Base-by-base conservation (phyloP, 2,329 filamentous ascomycete genomes). In the Boeremia exigua region DNA sequence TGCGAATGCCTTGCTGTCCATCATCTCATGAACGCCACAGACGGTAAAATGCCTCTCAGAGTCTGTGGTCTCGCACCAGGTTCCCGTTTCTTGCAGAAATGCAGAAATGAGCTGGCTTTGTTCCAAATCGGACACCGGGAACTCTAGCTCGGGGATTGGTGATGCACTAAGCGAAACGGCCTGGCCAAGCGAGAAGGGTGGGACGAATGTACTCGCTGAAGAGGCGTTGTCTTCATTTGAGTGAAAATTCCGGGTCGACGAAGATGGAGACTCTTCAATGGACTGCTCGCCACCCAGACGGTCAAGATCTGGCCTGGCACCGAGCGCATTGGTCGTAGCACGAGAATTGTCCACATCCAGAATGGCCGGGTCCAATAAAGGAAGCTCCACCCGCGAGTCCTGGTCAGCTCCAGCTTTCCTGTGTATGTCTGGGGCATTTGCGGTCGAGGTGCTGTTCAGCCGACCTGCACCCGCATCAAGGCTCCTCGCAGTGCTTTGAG, bases 1-100 rank as follows among this genome's bases (percentile, higher is more conserved):
- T 40, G 34, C 36, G 12, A 48, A 48, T 10, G 46, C 33, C 17
- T 38, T 38, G 46, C 36, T 39, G 4, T 48, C 36, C 36, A 48
- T 48, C 46, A 48, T 38, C 17, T 48, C 15, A 23, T 48, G 46
- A 23, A 48, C 37, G 33, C 36, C 10, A 23, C 6, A 48, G 2
- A 48, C 34, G 11, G 46, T 48, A 9, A 48, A 48, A n/a, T 48
- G 34, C 46, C 11, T 38, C 1, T 39, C 25, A 2, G 46, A 48
- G 12, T 48, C 46, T 40, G 46, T 48, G 25, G 46, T 39, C 12
- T 48, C 46, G 17, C 46, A 48, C 46, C 46, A 48, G 14, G 46
- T 48, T 11, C 46, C 36, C 15, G 34, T 48, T 48, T 48, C 46
- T 28, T 23, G 29, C 15, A 48, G 36, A 32, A 17, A 48, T 23